Conservation (phyloP, 169 alveolate genomes). For the Neospora caninum region DNA sequence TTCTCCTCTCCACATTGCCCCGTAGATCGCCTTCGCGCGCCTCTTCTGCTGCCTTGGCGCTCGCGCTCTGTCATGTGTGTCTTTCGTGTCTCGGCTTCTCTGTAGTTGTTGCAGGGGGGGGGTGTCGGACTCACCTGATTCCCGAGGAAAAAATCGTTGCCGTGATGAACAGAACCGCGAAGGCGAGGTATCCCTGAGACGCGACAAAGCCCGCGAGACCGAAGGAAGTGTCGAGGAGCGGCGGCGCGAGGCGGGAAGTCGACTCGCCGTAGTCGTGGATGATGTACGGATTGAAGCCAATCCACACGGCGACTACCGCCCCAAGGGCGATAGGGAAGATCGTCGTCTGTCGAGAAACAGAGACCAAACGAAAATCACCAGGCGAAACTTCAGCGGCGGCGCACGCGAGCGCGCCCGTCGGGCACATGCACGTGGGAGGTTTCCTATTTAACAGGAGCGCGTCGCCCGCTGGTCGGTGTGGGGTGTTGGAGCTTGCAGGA, state of each 20-base stretch:
- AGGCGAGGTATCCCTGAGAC: background rate
- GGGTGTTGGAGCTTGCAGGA: too few species aligned
- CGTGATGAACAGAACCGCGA: background rate
- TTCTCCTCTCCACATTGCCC: too few species aligned
- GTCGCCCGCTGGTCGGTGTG: too few species aligned
- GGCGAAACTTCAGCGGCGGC: too few species aligned
- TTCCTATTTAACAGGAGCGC: too few species aligned
- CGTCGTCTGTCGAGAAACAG: background rate
- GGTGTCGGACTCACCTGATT: background rate
- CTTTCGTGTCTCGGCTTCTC: too few species aligned
- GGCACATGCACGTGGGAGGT: too few species aligned
- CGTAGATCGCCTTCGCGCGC: too few species aligned
- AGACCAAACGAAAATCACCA: background rate
- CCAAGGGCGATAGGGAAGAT: background rate
- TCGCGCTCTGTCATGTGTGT: too few species aligned
- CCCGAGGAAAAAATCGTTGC: background rate
- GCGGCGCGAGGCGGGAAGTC: background rate
- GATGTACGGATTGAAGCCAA: background rate
- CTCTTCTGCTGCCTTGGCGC: too few species aligned
- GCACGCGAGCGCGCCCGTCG: too few species aligned
- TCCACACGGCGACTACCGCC: background rate
- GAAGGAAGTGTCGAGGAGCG: background rate
- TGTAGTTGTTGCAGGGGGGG: background rate
- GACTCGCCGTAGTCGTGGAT: background rate
- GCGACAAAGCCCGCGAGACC: constrained; percentile 13